A percentile compares a stretch with the other conserved stretches of the same genome.
Conservation (phyloP, 495 filamentous ascomycete genomes). For the Alectoria sarmentosa region DNA sequence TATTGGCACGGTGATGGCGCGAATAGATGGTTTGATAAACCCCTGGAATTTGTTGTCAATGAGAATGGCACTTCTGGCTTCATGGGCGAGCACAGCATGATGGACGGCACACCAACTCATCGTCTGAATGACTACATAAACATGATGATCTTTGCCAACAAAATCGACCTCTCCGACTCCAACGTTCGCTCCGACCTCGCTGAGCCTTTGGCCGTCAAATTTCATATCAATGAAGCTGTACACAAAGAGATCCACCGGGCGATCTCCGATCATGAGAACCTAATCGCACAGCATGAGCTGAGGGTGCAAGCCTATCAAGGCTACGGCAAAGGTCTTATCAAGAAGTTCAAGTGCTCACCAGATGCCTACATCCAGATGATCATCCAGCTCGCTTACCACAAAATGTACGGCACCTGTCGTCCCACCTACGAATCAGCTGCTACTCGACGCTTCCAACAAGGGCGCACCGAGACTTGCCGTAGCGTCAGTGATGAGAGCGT, state of each 20-base stretch:
- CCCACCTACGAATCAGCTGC: constrained; percentile 98
- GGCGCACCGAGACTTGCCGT: constrained; percentile 94
- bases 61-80: constrained; percentile 98
- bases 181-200: constrained; percentile 72
- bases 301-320: constrained; percentile 91
- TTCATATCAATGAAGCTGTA: constrained; percentile 65
- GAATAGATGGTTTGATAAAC: constrained; percentile 99
- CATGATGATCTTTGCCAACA: constrained; percentile 81
- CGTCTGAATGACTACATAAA: constrained; percentile 92
- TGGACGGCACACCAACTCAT: constrained; percentile 98
- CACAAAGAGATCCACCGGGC: constrained; percentile 70
- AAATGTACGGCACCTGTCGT: constrained; percentile 97
- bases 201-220: constrained; percentile 69
- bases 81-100: constrained; percentile 99
- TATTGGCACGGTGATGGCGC: constrained; percentile 97
- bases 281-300: constrained; percentile 84
- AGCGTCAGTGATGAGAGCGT: constrained; percentile 86
- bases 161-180: constrained; percentile 75
- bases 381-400: constrained; percentile 97
- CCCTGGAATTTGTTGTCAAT: constrained; percentile 94
- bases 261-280: constrained; percentile 61
- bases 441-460: constrained; percentile 89
- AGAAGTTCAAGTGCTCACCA: constrained; percentile 98
- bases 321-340: constrained; percentile 98
- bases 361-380: constrained; percentile 98